Conservation (phyloP, 495 filamentous ascomycete species). For the Aeminium ludgeri region DNA sequence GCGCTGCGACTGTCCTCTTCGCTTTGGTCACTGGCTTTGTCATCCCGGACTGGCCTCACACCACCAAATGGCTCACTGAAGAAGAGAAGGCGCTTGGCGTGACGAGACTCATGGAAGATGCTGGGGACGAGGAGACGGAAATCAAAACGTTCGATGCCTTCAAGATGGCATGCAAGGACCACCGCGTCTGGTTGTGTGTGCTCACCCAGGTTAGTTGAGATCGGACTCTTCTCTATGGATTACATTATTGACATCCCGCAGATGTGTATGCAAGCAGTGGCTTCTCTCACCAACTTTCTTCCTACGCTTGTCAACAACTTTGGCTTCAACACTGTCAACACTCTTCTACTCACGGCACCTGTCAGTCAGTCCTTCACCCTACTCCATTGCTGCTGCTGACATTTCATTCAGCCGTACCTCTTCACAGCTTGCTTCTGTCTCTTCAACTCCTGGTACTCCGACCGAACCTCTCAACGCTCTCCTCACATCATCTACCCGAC, state of each 20-base stretch:
- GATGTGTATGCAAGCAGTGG: neutral
- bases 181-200: neutral
- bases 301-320: constrained; percentile 3
- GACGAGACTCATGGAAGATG: neutral
- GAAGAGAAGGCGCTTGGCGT: constrained; percentile 37
- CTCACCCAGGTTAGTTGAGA: too few species aligned
- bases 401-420: neutral
- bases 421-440: neutral
- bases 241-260: neutral
- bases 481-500: neutral
- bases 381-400: too few species aligned
- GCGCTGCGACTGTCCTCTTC: constrained; percentile 47
- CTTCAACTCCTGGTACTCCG: neutral
- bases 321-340: constrained; percentile 1
- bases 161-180: constrained; percentile 1
- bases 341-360: constrained; percentile 1
- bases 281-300: constrained; percentile 1
- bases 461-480: neutral
- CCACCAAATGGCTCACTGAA: constrained; percentile 48
- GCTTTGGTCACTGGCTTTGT: constrained; percentile 46
- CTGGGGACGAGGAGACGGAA: neutral
- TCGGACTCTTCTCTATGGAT: too few species aligned
- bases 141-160: neutral
- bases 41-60: constrained; percentile 53
- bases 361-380: neutral